A percentile compares a stretch with the other conserved stretches of the same genome.
Conservation (phyloP, 169 alveolate species). For the Cryptosporidium viatorum region DNA sequence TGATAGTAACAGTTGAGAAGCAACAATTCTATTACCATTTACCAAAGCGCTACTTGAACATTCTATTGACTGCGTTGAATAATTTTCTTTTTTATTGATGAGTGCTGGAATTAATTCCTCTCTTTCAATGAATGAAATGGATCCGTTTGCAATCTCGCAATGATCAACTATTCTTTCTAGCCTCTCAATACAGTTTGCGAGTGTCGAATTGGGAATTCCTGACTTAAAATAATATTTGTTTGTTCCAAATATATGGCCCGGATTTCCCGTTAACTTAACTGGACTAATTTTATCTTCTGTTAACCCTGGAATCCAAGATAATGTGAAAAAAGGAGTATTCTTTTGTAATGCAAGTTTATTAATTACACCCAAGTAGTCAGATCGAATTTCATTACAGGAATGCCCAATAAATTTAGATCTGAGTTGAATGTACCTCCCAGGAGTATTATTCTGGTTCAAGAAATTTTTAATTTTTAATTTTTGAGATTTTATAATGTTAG, state of each 20-base stretch:
- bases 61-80: not conserved
- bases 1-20: constrained; percentile 10
- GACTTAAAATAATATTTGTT: not conserved
- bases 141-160: constrained; percentile 36
- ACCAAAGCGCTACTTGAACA: too few species aligned
- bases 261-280: not conserved
- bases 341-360: not conserved
- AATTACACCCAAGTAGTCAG: not conserved
- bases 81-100: not conserved
- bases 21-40: not conserved
- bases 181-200: constrained; percentile 20
- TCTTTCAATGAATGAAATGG: constrained; percentile 47
- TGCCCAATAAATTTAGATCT: not conserved
- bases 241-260: not conserved
- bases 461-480: not conserved
- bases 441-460: not conserved
- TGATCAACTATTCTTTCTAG: constrained; percentile 55
- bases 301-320: constrained; percentile 30
- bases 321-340: constrained; percentile 17
- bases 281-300: not conserved
- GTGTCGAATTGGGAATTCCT: not conserved
- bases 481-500: not conserved
- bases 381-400: not conserved
- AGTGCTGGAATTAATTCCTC: constrained; percentile 16
- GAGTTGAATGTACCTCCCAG: constrained; percentile 4